Conservation (phyloP, 2,329 filamentous ascomycete genomes). For the Trichoderma hamatum region DNA sequence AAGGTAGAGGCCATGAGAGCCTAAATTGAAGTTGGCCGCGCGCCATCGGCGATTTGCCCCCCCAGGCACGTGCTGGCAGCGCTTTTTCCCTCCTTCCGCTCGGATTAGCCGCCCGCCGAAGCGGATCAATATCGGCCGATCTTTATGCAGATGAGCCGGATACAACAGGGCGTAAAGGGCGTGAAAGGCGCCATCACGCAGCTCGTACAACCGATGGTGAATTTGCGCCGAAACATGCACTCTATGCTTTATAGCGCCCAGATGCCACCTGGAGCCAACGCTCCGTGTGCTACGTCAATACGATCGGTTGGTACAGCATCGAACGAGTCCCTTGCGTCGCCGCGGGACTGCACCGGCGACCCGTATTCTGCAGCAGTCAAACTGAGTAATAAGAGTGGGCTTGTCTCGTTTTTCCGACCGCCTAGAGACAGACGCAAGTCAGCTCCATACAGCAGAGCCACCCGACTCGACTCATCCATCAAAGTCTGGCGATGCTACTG, state of each 20-base stretch:
- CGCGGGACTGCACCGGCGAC: background rate
- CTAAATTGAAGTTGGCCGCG: background rate
- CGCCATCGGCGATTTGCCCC: no score
- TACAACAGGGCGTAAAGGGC: background rate
- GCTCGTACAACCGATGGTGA: background rate
- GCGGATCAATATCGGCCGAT: conserved; percentile 7
- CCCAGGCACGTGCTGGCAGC: background rate
- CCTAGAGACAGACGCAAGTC: background rate
- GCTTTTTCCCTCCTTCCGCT: background rate
- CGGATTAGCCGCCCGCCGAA: conserved; percentile 6
- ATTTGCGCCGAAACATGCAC: background rate
- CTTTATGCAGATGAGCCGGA: background rate
- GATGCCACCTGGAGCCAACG: no score
- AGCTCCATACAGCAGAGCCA: background rate
- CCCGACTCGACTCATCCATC: background rate
- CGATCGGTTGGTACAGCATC: background rate
- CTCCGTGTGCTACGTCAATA: no score
- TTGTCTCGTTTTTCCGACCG: background rate
- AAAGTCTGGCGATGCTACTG: background rate
- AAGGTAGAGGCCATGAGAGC: background rate
- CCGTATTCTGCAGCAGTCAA: background rate
- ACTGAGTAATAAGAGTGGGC: background rate
- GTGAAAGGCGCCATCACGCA: conserved; percentile 5
- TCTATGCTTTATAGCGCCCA: no score
- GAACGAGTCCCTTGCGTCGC: background rate